Evolutionary conservation across 225 moss, liverwort and hornwort genomes (phyloP), one percentile per base, ranked within the genome.

Genomic region (Physcomitrium patens): DNA sequence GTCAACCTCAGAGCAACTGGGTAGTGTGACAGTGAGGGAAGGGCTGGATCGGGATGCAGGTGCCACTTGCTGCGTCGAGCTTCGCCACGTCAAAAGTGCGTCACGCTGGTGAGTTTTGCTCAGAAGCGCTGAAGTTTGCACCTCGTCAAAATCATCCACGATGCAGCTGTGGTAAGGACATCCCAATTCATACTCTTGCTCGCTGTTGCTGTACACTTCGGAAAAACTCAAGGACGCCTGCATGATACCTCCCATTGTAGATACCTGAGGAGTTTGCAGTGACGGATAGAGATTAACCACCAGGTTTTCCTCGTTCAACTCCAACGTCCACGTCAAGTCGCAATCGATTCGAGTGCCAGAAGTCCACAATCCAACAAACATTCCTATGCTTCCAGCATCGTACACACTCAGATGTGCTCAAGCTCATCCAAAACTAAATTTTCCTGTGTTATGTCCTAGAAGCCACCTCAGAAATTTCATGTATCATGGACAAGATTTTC

Each of bases 1-100:
- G 44, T 60, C 66, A 37, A n/a, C 45, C 66, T 13, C 67, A 0
- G 46, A 13, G 46, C 69, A 72, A 7, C 64, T 49, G 0, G 86
- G 86, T 12, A 86, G 65, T 47, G 31, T 65, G 60, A 86, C 55
- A 5, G 68, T 76, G 3, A 83, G 72, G 43, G 80, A 82, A 26
- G 68, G 77, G 11, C 68, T 77, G 22, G 80, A 83, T 47, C 83
- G 80, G 75, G 78, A 83, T 12, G 76, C 70, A 19, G 63, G 57
- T 23, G 80, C 64, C 62, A 49, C 43, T 27, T 11, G 16, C 42
- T 81, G 67, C 19, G 5, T 56, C 9, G n/a, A 16, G 49, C 27
- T 37, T 23, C 13, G 50, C 60, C 7, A 13, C 49, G 60, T 69
- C 3, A 9, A 0, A 15, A 10, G 43, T 5, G 18, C 63, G 1